Percentiles rank a stretch among this genome's conserved stretches.
phyloP scores from a whole-genome alignment of 2,329 filamentous ascomycete genomes.

The Coccinonectria pachysandricola region DNA sequence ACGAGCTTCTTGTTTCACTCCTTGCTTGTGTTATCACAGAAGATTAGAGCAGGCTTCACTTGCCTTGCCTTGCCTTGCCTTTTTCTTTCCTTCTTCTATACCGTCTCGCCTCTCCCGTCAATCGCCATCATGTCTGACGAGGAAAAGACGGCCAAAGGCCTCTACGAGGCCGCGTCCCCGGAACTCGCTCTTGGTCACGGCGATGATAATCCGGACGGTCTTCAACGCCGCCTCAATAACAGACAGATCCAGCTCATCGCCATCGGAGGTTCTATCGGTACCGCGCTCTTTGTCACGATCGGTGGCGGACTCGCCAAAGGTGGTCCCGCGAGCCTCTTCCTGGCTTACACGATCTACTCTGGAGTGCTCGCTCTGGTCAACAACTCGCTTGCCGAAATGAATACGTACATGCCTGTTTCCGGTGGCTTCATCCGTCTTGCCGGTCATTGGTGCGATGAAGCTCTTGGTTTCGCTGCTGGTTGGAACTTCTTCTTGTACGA shows the following conservation, averaged over 20 bases:
- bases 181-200: conserved; percentile 15
- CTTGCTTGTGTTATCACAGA: too few species aligned
- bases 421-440: conserved; percentile 56
- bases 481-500: conserved; percentile 38
- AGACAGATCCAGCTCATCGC: conserved; percentile 49
- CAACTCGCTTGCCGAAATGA: conserved; percentile 58
- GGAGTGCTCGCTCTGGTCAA: conserved; percentile 50
- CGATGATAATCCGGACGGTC: conserved; percentile 25
- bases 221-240: conserved; percentile 40
- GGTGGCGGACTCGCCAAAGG: conserved; percentile 40
- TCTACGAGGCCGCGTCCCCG: conserved; percentile 13
- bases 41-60: too few species aligned
- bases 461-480: conserved; percentile 44
- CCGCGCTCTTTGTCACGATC: conserved; percentile 52
- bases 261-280: conserved; percentile 48
- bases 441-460: conserved; percentile 56
- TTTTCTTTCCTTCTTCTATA: background rate
- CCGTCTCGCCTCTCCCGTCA: background rate
- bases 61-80: too few species aligned
- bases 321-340: conserved; percentile 39
- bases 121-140: conserved; percentile 12
- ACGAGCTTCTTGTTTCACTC: too few species aligned
- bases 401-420: conserved; percentile 48
- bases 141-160: conserved; percentile 18
- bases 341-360: conserved; percentile 48